Percentiles rank a stretch among this genome's conserved stretches.
These are phyloP conservation scores for Botryotinia globosa DNA, from an alignment of 2,329 filamentous ascomycete species.

Conservation along the genomic window DNA sequence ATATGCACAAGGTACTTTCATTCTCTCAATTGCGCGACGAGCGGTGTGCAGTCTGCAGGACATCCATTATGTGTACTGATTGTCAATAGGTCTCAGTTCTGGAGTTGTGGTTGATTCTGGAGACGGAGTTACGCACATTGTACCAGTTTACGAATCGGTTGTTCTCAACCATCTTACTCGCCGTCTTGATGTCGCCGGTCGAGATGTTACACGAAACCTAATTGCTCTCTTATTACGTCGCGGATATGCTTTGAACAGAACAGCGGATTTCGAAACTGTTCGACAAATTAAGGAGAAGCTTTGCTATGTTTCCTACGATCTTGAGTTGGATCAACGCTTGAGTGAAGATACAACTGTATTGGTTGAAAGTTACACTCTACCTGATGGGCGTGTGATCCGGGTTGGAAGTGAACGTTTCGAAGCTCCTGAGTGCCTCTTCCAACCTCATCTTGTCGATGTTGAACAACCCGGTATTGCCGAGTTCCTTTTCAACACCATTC, in stretches of 20 bases:
- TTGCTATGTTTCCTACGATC: slow-evolving; percentile 97
- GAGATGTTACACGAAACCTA: slow-evolving; percentile 97
- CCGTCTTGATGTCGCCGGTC: slow-evolving; percentile 89
- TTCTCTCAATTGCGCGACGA: neutral
- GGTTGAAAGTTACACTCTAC: slow-evolving; percentile 95
- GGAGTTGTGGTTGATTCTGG: slow-evolving; percentile 99
- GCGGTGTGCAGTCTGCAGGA: slow-evolving; percentile 20
- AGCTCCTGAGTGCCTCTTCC: slow-evolving; percentile 96
- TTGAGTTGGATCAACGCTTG: slow-evolving; percentile 91
- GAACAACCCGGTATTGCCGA: slow-evolving; percentile 96
- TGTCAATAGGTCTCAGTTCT: slow-evolving; percentile 68
- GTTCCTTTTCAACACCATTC: slow-evolving; percentile 98
- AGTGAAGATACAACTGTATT: slow-evolving; percentile 97
- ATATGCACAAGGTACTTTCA: slow-evolving; percentile 79
- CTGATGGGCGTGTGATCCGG: slow-evolving; percentile 91
- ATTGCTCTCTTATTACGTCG: slow-evolving; percentile 91
- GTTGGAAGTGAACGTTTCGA: slow-evolving; percentile 98
- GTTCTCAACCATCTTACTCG: slow-evolving; percentile 96
- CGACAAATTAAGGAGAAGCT: slow-evolving; percentile 99
- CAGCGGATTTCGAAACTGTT: slow-evolving; percentile 97
- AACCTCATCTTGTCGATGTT: slow-evolving; percentile 95
- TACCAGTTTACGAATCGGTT: slow-evolving; percentile 96
- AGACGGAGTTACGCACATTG: slow-evolving; percentile 97
- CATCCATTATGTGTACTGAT: neutral
- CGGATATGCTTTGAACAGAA: slow-evolving; percentile 95